Evolutionary conservation across 805 yeast species (phyloP).

Genomic region (Isabelozyma rhagii): DNA sequence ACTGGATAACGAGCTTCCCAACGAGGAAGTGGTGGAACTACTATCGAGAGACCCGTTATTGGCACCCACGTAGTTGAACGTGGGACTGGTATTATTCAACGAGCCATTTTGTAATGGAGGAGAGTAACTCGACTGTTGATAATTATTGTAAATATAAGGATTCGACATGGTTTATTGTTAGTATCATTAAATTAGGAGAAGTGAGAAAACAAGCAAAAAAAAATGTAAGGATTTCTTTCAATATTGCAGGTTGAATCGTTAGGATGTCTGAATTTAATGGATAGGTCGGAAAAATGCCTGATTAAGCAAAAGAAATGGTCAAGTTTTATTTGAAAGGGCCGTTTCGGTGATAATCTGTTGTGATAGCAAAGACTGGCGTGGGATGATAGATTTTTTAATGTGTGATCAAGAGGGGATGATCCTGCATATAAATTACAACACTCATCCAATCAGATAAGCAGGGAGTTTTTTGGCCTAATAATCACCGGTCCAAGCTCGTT

Average conservation of each 20-base stretch:
- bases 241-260: too few species aligned
- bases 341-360: not conserved
- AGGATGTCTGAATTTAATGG: too few species aligned
- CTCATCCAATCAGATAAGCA: not conserved
- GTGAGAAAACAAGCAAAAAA: not conserved
- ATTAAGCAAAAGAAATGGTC: not conserved
- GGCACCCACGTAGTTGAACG: conserved; percentile 21
- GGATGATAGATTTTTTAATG: not conserved
- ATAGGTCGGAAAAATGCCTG: not conserved
- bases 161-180: conserved; percentile 22
- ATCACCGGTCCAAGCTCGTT: too few species aligned
- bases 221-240: not conserved
- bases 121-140: conserved; percentile 25
- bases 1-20: conserved; percentile 5
- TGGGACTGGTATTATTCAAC: conserved; percentile 21
- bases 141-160: conserved; percentile 32
- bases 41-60: not conserved
- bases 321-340: not conserved
- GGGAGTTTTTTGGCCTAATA: too few species aligned
- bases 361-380: not conserved
- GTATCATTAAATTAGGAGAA: not conserved
- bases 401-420: not conserved
- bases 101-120: conserved; percentile 23
- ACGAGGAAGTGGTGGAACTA: conserved; percentile 9
- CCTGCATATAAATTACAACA: not conserved